Base-by-base conservation (phyloP, 768 basidiomycete genomes). In the Pisolithus albus region DNA sequence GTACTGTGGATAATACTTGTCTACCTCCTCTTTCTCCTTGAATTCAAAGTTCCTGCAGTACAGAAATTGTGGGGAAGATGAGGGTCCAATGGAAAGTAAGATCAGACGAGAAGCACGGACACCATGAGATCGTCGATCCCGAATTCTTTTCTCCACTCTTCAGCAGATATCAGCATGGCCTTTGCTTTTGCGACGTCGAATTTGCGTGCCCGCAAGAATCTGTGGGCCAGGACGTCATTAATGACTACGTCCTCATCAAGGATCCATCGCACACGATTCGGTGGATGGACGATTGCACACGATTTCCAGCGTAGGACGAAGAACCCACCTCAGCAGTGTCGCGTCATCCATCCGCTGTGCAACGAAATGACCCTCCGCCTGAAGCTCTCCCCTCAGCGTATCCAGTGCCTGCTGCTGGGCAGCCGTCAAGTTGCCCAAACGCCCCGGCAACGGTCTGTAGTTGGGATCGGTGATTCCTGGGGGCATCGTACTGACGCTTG, bases 1-100 rank as follows among this genome's bases (percentile, higher is more conserved):
- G 70, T 81, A 96, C 61, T 95, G 92, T 2, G 94, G 93, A 63
- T 96, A 98, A 61, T 87, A 92, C 71, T 89, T 87, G 76, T 92
- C 82, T 7, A 97, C 93, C 59, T 82, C 77, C 36, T 68, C 70
- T 63, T 84, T 85, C 70, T 96, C 93, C 51, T 79, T 79, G 69
- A 94, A 97, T 48, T 86, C 81, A 64, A 96, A 98, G 64, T 79
- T 84, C 58, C 91, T 91, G 54, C 4, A 2, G 10, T 10, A 18
- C 18, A 16, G 6, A 42, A 16, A 4, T 18, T 1, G 44, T 18
- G 41, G 34, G n/a, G 30, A 32, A 11, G 30, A 49, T 50, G n/a
- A 23, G 9, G 16, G 23, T 23, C n/a, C 24, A 6, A 19, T n/a
- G 32, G 36, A 16, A 26, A 30, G 32, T 34, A 13, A 21, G n/a